Conservation (phyloP, 2,329 filamentous ascomycete species). For the Penicillium sp. region DNA sequence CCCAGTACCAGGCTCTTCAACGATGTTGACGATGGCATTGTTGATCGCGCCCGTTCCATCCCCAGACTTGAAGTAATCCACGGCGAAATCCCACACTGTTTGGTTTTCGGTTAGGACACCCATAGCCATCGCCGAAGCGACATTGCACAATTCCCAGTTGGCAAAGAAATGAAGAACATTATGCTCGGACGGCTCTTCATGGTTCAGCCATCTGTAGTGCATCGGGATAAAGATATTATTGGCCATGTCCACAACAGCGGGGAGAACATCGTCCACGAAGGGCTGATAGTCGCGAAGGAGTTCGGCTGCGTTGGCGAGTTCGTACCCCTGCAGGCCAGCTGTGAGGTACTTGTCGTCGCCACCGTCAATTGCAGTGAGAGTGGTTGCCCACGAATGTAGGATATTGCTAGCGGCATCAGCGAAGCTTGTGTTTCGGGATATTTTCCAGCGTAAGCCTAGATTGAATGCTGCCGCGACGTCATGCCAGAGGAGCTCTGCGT, state of each 20-base stretch:
- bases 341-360: conserved; percentile 9
- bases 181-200: conserved; percentile 6
- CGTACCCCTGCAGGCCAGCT: conserved; percentile 12
- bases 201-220: conserved; percentile 3
- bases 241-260: not conserved
- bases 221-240: conserved; percentile 3
- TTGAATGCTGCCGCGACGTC: conserved; percentile 6
- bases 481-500: no score
- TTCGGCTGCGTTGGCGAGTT: conserved; percentile 15
- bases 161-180: conserved; percentile 2
- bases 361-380: conserved; percentile 1
- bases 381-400: conserved; percentile 7
- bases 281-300: conserved; percentile 12
- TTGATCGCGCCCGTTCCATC: conserved; percentile 2
- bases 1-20: no score
- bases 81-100: conserved; percentile 10
- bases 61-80: conserved; percentile 12
- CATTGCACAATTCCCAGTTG: conserved; percentile 4
- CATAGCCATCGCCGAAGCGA: conserved; percentile 13
- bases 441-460: conserved; percentile 15
- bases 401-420: conserved; percentile 11
- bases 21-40: no score
- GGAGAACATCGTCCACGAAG: conserved; percentile 1
- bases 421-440: conserved; percentile 4
- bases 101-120: conserved; percentile 14